These are phyloP conservation scores for Boletus sp. DNA, from an alignment of 768 basidiomycete species.

Conservation along the genomic window DNA sequence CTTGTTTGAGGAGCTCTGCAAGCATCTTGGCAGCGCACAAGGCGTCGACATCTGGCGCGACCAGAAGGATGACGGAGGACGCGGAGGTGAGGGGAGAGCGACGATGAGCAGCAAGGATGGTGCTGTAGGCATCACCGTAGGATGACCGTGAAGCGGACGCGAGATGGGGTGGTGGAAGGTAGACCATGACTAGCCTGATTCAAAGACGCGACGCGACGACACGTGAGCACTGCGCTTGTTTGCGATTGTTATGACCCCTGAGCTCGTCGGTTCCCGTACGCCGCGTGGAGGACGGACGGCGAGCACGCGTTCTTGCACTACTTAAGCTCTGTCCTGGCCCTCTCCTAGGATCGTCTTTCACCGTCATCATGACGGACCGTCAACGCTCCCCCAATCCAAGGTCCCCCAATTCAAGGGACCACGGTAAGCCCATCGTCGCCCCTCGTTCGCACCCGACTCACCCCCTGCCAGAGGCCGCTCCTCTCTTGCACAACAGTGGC, in stretches of 20 bases:
- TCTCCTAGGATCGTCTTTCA: slow-evolving; percentile 8
- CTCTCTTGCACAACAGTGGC: slow-evolving; percentile 54
- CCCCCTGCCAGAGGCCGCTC: slow-evolving; percentile 52
- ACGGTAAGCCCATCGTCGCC: slow-evolving; percentile 37
- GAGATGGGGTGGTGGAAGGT: slow-evolving; percentile 67
- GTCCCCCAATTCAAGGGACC: slow-evolving; percentile 56
- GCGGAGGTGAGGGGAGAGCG: slow-evolving; percentile 74
- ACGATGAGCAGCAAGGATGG: slow-evolving; percentile 68
- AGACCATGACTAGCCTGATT: slow-evolving; percentile 45
- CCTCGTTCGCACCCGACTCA: not conserved
- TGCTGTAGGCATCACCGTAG: slow-evolving; percentile 69
- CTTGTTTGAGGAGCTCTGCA: slow-evolving; percentile 83
- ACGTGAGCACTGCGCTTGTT: slow-evolving; percentile 17
- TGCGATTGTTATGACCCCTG: slow-evolving; percentile 16
- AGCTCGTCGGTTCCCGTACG: slow-evolving; percentile 4
- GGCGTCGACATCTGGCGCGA: slow-evolving; percentile 89
- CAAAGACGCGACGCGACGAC: slow-evolving; percentile 1
- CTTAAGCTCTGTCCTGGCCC: slow-evolving; percentile 23
- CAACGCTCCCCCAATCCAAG: slow-evolving; percentile 51
- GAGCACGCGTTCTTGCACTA: slow-evolving; percentile 28
- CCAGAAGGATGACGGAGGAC: slow-evolving; percentile 80
- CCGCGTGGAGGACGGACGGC: slow-evolving; percentile 28
- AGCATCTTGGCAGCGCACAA: slow-evolving; percentile 90
- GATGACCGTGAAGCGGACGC: slow-evolving; percentile 56
- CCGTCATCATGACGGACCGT: slow-evolving; percentile 53